Percentiles rank a stretch among this genome's conserved stretches.
Conservation (phyloP, 345 rosid genomes). For the Murraya paniculata region DNA sequence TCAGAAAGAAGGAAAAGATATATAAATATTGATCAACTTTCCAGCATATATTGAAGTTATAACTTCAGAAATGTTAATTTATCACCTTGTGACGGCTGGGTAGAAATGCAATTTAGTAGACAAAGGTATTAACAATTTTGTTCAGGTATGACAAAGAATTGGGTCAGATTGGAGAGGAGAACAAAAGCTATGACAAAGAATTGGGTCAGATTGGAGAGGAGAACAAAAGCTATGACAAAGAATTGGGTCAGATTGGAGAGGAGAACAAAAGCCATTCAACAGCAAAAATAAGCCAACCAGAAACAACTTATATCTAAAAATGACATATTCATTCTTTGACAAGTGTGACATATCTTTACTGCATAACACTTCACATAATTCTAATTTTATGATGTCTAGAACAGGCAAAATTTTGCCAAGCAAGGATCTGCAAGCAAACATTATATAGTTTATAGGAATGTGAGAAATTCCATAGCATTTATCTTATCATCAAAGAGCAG, state of each 20-base stretch:
- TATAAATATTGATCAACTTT: neutral
- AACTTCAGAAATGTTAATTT: neutral
- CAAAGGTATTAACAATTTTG: neutral
- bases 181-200: neutral
- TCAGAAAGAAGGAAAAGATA: slow-evolving; percentile 11
- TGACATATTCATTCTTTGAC: neutral
- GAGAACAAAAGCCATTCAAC: neutral
- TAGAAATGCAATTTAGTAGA: neutral
- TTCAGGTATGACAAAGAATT: neutral
- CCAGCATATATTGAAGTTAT: neutral
- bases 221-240: neutral
- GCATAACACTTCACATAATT: neutral
- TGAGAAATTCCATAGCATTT: slow-evolving; percentile 4
- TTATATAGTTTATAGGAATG: neutral
- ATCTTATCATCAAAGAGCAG: slow-evolving; percentile 11
- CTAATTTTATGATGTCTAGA: neutral
- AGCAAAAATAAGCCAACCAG: neutral
- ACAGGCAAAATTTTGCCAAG: neutral
- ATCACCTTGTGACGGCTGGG: neutral
- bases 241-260: neutral
- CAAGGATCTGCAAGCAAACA: neutral
- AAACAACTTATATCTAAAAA: neutral
- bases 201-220: too few relatives aligned
- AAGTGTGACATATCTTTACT: neutral
- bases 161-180: neutral